phyloP scores from a whole-genome alignment of 176 grass and related monocot species.

The Carex pumila region DNA sequence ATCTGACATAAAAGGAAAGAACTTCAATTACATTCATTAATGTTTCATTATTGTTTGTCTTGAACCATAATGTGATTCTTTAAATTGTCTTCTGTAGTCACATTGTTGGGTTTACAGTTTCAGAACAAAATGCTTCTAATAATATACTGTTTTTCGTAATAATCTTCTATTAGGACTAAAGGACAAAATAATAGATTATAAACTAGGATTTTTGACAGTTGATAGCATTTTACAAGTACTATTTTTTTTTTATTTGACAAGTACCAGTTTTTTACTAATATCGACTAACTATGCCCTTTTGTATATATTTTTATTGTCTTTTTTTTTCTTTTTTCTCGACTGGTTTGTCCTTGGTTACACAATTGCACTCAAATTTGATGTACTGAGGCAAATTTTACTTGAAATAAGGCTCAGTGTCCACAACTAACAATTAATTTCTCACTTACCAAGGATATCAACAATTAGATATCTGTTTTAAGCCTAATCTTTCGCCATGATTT shows the following conservation, averaged over 20 bases:
- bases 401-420: background rate
- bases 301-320: background rate
- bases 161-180: background rate
- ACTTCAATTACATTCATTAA: background rate
- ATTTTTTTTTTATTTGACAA: background rate
- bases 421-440: background rate
- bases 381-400: background rate
- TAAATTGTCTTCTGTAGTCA: background rate
- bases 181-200: background rate
- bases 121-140: background rate
- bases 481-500: background rate
- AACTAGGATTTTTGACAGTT: background rate
- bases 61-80: background rate
- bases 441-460: background rate
- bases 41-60: background rate
- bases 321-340: background rate
- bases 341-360: background rate
- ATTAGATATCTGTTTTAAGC: background rate
- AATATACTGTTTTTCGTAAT: background rate
- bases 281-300: background rate
- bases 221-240: background rate
- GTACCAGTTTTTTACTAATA: background rate
- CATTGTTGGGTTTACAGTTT: background rate
- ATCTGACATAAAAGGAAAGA: background rate
- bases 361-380: background rate